A percentile compares a stretch with the other conserved stretches of the same genome.
Evolutionary conservation across 148 eudicot genomes (phyloP).

Genomic region (Drosera capensis): DNA sequence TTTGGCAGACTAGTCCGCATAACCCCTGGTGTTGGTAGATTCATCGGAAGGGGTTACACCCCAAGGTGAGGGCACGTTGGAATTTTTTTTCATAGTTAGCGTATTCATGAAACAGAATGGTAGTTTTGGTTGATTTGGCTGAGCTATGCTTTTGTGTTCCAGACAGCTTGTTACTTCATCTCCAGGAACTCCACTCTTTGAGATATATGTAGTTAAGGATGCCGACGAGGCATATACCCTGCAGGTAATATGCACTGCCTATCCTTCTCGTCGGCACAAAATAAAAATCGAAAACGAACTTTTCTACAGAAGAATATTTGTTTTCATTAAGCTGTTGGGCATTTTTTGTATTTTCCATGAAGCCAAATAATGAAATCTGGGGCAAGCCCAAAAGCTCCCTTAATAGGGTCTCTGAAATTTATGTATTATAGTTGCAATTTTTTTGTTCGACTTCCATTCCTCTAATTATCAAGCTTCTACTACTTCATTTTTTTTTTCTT

Average conservation of each 20-base stretch:
- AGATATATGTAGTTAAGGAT: conserved; percentile 73
- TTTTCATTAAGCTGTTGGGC: too few species aligned
- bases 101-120: background rate
- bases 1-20: conserved; percentile 74
- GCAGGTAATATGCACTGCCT: conserved; percentile 40
- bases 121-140: background rate
- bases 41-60: conserved; percentile 67
- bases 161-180: conserved; percentile 80
- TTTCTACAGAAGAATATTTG: too few species aligned
- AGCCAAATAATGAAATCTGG: too few species aligned
- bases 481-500: background rate
- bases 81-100: conserved; percentile 1
- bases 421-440: background rate
- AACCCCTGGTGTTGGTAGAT: conserved; percentile 90
- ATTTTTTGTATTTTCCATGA: too few species aligned
- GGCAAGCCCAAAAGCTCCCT: too few species aligned
- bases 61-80: conserved; percentile 43
- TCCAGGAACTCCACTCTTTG: conserved; percentile 88
- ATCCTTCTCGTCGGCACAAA: too few species aligned
- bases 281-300: too few species aligned
- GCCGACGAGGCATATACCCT: conserved; percentile 42
- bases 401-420: too few species aligned
- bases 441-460: background rate
- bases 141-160: conserved; percentile 13
- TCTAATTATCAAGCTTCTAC: background rate